These are phyloP conservation scores for Solanum sejunctum DNA, from an alignment of 257 asterid genomes.

Conservation along the genomic window DNA sequence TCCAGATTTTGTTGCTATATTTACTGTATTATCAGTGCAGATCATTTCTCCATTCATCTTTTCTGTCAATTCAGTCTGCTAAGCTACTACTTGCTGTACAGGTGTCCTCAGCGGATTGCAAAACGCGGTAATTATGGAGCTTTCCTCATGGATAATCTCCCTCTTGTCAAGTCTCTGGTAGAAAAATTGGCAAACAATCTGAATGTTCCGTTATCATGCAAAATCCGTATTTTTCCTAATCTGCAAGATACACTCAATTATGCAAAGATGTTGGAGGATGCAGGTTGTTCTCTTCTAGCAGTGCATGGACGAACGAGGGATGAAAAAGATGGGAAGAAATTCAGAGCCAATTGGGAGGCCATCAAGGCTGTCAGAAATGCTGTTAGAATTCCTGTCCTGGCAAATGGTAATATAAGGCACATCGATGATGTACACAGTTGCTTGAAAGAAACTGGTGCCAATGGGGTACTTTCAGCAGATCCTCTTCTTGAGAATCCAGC, in stretches of 20 bases:
- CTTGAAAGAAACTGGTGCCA: conserved; percentile 58
- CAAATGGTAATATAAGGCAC: conserved; percentile 82
- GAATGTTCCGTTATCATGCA: conserved; percentile 77
- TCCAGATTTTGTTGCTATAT: neutral
- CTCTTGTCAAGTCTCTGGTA: conserved; percentile 73
- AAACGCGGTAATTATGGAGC: conserved; percentile 90
- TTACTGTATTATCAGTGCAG: neutral
- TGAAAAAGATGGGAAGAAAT: conserved; percentile 78
- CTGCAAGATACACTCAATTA: conserved; percentile 66
- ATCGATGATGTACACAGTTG: conserved; percentile 62
- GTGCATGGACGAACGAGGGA: conserved; percentile 97
- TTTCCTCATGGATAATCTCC: conserved; percentile 94
- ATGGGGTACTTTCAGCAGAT: conserved; percentile 92
- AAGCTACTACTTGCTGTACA: conserved; percentile 1
- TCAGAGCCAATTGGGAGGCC: conserved; percentile 78
- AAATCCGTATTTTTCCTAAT: conserved; percentile 75
- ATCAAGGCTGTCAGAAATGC: conserved; percentile 79
- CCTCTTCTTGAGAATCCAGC: conserved; percentile 94
- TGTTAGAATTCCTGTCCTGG: conserved; percentile 82
- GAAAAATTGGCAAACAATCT: conserved; percentile 66
- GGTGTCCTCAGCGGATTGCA: conserved; percentile 97
- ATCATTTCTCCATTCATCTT: neutral
- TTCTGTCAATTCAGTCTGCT: neutral
- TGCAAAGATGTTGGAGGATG: conserved; percentile 92
- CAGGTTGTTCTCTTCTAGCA: conserved; percentile 88